These are phyloP conservation scores for Globisporangium radiosum DNA, from an alignment of 352 stramenopile genomes.

Conservation along the genomic window DNA sequence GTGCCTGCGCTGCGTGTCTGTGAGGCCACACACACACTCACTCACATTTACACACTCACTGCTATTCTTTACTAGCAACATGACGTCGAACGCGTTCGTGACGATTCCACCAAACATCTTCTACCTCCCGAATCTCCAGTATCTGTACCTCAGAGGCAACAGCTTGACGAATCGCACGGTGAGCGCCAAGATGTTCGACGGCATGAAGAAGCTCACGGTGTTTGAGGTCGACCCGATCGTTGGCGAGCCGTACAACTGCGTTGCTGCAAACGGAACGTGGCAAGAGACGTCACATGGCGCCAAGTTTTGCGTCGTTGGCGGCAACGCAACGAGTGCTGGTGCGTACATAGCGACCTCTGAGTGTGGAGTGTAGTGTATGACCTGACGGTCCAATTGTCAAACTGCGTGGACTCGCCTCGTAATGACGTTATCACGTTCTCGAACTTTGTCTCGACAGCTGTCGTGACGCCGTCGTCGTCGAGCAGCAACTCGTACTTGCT, in stretches of 20 bases:
- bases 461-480: constrained; percentile 3
- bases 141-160: constrained; percentile 39
- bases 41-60: neutral
- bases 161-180: constrained; percentile 40
- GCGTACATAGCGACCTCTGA: neutral
- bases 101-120: constrained; percentile 28
- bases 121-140: constrained; percentile 37
- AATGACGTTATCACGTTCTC: neutral
- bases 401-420: no score
- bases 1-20: neutral
- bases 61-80: constrained; percentile 20
- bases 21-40: neutral
- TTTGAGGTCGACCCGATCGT: constrained; percentile 31
- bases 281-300: constrained; percentile 26
- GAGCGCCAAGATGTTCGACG: constrained; percentile 26
- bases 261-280: constrained; percentile 25
- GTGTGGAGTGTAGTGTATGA: no score
- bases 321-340: constrained; percentile 8
- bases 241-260: constrained; percentile 24
- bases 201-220: constrained; percentile 32
- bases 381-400: no score
- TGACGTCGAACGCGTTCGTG: constrained; percentile 30
- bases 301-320: constrained; percentile 32
- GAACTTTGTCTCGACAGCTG: no score
- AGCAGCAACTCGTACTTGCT: constrained; percentile 36